phyloP scores from a whole-genome alignment of 768 basidiomycete species.

The Daedalea quercina region DNA sequence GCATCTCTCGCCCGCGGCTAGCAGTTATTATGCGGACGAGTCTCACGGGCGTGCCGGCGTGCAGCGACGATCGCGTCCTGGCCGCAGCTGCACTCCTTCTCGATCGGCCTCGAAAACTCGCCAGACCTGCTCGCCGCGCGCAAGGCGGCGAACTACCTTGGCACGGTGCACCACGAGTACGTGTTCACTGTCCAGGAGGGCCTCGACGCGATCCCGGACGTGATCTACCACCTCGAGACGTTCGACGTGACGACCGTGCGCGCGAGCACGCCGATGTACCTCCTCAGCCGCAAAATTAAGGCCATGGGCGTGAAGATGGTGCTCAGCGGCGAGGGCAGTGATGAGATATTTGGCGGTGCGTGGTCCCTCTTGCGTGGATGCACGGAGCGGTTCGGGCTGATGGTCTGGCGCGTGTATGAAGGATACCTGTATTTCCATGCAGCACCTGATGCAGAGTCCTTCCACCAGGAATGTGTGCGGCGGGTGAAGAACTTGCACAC shows the following conservation, averaged over 20 bases:
- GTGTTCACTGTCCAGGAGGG: slow-evolving; percentile 98
- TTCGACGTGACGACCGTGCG: slow-evolving; percentile 99
- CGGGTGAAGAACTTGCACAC: slow-evolving; percentile 98
- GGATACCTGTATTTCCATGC: slow-evolving; percentile 99
- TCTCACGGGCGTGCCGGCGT: not conserved
- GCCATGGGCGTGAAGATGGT: slow-evolving; percentile 99
- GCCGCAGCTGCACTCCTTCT: slow-evolving; percentile 98
- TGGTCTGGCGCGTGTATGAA: not conserved
- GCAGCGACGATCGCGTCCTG: slow-evolving; percentile 75
- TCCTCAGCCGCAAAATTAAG: slow-evolving; percentile 96
- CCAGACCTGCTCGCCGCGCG: slow-evolving; percentile 92
- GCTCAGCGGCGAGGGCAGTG: slow-evolving; percentile 92
- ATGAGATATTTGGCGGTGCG: slow-evolving; percentile 93
- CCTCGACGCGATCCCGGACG: slow-evolving; percentile 93
- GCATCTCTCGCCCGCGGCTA: slow-evolving; percentile 6
- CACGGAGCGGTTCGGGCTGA: too few species aligned
- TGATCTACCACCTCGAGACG: slow-evolving; percentile 97
- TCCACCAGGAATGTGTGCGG: slow-evolving; percentile 92
- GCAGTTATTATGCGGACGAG: not conserved
- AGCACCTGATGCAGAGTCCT: slow-evolving; percentile 79
- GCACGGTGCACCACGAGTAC: slow-evolving; percentile 95
- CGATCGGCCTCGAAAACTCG: slow-evolving; percentile 90
- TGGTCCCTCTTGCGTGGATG: too few species aligned
- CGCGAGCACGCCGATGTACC: slow-evolving; percentile 98
- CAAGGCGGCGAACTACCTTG: slow-evolving; percentile 88